A percentile compares a stretch with the other conserved stretches of the same genome.
Evolutionary conservation across 1,284 basidiomycete species (phyloP).

Genomic region (Thecaphora thlaspeos): DNA sequence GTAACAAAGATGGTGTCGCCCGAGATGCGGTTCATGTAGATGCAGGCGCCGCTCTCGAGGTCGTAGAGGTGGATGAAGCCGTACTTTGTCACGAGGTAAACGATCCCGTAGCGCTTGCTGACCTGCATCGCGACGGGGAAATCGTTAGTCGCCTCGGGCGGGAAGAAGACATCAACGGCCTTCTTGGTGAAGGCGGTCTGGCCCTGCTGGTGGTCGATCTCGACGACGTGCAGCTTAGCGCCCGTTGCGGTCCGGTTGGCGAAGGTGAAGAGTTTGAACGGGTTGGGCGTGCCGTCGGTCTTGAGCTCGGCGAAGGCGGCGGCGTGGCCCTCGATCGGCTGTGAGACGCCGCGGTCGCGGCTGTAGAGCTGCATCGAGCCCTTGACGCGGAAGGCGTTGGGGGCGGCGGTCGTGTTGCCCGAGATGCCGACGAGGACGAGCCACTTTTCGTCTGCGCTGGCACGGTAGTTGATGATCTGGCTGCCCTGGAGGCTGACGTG

Average conservation of each 20-base stretch:
- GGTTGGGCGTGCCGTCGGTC: slow-evolving; percentile 42
- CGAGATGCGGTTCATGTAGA: slow-evolving; percentile 99
- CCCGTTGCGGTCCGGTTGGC: slow-evolving; percentile 91
- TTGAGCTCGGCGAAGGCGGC: slow-evolving; percentile 92
- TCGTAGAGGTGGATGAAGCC: slow-evolving; percentile 99
- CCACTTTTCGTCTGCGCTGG: slow-evolving; percentile 93
- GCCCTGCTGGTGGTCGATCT: slow-evolving; percentile 94
- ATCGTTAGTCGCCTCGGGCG: slow-evolving; percentile 94
- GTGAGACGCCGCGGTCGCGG: slow-evolving; percentile 85
- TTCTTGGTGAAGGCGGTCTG: slow-evolving; percentile 97
- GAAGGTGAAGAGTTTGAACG: slow-evolving; percentile 86
- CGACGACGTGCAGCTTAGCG: slow-evolving; percentile 98
- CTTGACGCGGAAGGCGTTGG: slow-evolving; percentile 61
- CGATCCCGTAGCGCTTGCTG: slow-evolving; percentile 92
- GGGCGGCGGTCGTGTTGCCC: slow-evolving; percentile 76
- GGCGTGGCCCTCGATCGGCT: slow-evolving; percentile 98
- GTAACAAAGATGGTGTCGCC: slow-evolving; percentile 99
- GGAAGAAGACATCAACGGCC: slow-evolving; percentile 99
- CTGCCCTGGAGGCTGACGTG: slow-evolving; percentile 89
- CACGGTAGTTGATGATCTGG: slow-evolving; percentile 98
- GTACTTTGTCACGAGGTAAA: slow-evolving; percentile 98
- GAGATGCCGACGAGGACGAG: slow-evolving; percentile 93
- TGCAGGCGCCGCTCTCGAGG: slow-evolving; percentile 94
- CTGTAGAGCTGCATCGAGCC: slow-evolving; percentile 92
- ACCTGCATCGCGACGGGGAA: slow-evolving; percentile 99